Conservation (phyloP, 2,329 filamentous ascomycete species). For the Aspergillus sp. region DNA sequence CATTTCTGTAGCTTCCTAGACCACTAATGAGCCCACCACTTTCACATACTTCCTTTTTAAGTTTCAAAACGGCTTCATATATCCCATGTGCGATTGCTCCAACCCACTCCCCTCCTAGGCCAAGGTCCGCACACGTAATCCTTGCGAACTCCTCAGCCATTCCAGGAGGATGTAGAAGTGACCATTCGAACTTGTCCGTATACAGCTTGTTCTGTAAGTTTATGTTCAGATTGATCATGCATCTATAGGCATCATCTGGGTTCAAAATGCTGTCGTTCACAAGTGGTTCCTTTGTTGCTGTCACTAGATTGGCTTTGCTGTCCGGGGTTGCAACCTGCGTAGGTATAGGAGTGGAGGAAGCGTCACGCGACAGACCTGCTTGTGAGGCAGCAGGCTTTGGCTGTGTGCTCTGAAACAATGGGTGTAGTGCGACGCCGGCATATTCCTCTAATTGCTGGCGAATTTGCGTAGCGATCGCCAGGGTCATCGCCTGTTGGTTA, state of each 20-base stretch:
- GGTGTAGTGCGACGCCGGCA: slow-evolving; percentile 88
- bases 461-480: slow-evolving; percentile 89
- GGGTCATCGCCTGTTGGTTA: slow-evolving; percentile 66
- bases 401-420: slow-evolving; percentile 69
- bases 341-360: slow-evolving; percentile 55
- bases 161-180: slow-evolving; percentile 83
- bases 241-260: slow-evolving; percentile 91
- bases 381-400: slow-evolving; percentile 25
- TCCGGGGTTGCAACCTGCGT: slow-evolving; percentile 61
- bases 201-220: slow-evolving; percentile 90
- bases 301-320: slow-evolving; percentile 27
- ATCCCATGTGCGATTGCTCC: slow-evolving; percentile 94
- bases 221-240: slow-evolving; percentile 85
- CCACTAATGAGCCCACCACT: slow-evolving; percentile 81
- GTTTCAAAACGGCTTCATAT: slow-evolving; percentile 85
- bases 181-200: slow-evolving; percentile 98
- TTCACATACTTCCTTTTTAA: slow-evolving; percentile 97
- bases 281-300: slow-evolving; percentile 35
- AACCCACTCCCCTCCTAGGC: slow-evolving; percentile 88
- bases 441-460: slow-evolving; percentile 95
- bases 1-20: slow-evolving; percentile 64
- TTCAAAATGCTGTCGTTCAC: slow-evolving; percentile 74
- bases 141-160: slow-evolving; percentile 91
- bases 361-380: slow-evolving; percentile 50
- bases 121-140: slow-evolving; percentile 88